Evolutionary conservation across 192 early-diverging fungal genomes (phyloP), one percentile per base, ranked within the genome.

Genomic region (Backusella liffmaniae): DNA sequence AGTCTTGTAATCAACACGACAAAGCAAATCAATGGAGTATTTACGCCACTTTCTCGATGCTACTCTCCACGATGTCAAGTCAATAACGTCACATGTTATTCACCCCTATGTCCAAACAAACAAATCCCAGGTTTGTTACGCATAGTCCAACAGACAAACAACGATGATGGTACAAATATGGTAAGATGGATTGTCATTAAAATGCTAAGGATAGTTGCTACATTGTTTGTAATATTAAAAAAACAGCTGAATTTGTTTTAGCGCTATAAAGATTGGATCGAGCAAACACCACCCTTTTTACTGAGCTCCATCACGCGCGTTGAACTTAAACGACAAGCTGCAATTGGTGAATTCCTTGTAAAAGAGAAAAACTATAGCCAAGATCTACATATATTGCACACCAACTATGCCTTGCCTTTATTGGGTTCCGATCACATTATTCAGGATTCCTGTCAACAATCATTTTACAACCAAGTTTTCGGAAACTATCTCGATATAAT

Each of bases 241-340:
- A 59, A 62, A 62, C 26, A 62, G 9, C 29, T 62, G 26, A 62
- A 62, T 10, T 18, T 62, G 9, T 62, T 29, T 3, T 62, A 62
- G 56, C 56, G 56, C 8, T 23, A 1, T 62, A 62, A 30, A 62
- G 56, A 62, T 9, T 62, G 56, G 56, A 62, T 62, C 4, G 56
- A 62, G 9, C 56, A 62, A 29, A 62, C 23, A 62, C 56, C 56
- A 62, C 26, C 23, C 6, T 62, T 59, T 59, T 62, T 77, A 65
- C 51, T 26, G 2, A 29, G 71, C 13, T 59, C 44, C 0, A 66
- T 46, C 15, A 41, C 67, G 29, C 42, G 23, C 8, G 39, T 62
- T 21, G 72, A 79, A 34, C 46, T 79, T 21, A 74, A 74, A 44
- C 9, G 67, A 44, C 77, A 79, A 53, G 77, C 77, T 13, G 77